Evolutionary conservation across 2,329 filamentous ascomycete species (phyloP).

Genomic region (Colletotrichum sp.): DNA sequence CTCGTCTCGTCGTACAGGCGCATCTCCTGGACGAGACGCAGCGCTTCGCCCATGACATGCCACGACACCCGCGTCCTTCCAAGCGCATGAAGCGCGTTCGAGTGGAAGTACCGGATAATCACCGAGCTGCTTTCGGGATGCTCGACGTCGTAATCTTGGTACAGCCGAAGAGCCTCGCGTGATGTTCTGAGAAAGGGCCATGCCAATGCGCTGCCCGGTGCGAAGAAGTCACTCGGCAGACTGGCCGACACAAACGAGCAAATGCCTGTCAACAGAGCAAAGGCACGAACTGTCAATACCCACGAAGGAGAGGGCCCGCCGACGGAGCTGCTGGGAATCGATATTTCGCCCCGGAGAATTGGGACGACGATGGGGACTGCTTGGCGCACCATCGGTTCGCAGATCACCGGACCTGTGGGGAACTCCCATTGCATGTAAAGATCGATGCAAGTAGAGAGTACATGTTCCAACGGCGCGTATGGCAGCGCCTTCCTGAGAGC

Average conservation of each 20-base stretch:
- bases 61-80: constrained; percentile 47
- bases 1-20: constrained; percentile 44
- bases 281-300: constrained; percentile 24
- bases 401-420: background rate
- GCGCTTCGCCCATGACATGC: constrained; percentile 49
- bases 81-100: constrained; percentile 46
- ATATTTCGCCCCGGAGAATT: background rate
- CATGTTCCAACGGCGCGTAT: background rate
- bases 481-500: background rate
- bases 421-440: constrained; percentile 6
- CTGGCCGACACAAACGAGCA: constrained; percentile 48
- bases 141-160: constrained; percentile 45
- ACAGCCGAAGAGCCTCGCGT: constrained; percentile 38
- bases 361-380: background rate
- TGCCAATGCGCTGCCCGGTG: constrained; percentile 38
- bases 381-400: background rate
- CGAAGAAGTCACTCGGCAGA: constrained; percentile 41
- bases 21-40: constrained; percentile 45
- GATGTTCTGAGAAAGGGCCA: constrained; percentile 44
- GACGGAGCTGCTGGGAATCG: background rate
- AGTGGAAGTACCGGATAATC: constrained; percentile 48
- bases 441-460: background rate
- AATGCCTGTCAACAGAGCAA: constrained; percentile 46
- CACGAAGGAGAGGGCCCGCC: background rate
- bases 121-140: constrained; percentile 45